A percentile compares a stretch with the other conserved stretches of the same genome.
Evolutionary conservation across 2,329 filamentous ascomycete species (phyloP).

Genomic region (Xylariomycetidae sp.): DNA sequence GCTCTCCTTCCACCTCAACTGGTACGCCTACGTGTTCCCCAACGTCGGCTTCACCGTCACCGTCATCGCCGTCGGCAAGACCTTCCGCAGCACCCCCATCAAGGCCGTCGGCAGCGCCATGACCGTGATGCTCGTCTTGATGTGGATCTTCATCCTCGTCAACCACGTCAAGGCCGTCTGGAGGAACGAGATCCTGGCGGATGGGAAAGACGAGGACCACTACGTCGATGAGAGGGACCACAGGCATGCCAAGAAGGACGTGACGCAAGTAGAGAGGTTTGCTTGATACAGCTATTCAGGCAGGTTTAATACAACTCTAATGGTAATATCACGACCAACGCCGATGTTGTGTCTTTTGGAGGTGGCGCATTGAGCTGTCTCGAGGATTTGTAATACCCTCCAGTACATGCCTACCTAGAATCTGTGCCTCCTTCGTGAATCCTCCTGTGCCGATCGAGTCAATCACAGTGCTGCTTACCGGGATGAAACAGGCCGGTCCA

Average conservation of each 20-base stretch:
- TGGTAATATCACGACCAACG: neutral
- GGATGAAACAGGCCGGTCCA: too few species aligned
- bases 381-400: too few species aligned
- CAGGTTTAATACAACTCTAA: neutral
- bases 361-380: too few species aligned
- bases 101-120: slow-evolving; percentile 48
- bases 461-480: too few species aligned
- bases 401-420: too few species aligned
- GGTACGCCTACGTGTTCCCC: slow-evolving; percentile 63
- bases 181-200: slow-evolving; percentile 48
- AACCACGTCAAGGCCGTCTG: slow-evolving; percentile 44
- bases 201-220: slow-evolving; percentile 53
- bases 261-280: slow-evolving; percentile 14
- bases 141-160: slow-evolving; percentile 48
- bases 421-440: too few species aligned
- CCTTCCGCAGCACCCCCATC: slow-evolving; percentile 45
- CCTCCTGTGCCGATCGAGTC: too few species aligned
- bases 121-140: slow-evolving; percentile 46
- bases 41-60: slow-evolving; percentile 58
- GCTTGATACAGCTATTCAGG: slow-evolving; percentile 8
- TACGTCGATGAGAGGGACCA: slow-evolving; percentile 15
- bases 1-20: slow-evolving; percentile 37
- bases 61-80: slow-evolving; percentile 50
- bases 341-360: too few species aligned
- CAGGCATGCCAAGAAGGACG: slow-evolving; percentile 14